These are phyloP conservation scores for Penicillium riverlandense DNA, from an alignment of 495 filamentous ascomycete genomes.

Conservation along the genomic window DNA sequence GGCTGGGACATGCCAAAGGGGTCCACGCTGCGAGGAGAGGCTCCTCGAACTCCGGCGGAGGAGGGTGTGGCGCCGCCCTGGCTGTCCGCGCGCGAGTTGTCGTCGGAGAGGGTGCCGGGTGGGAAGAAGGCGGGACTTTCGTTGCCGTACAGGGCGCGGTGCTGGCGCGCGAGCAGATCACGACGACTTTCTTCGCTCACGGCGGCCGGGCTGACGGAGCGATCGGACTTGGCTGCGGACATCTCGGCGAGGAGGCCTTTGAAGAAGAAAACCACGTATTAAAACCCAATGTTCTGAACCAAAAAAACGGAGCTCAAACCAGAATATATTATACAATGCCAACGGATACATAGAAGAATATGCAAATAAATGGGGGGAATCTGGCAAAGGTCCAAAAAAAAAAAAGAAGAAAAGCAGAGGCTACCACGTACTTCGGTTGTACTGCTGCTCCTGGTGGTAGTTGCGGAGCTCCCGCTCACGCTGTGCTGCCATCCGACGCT, in stretches of 20 bases:
- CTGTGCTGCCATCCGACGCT: slow-evolving; percentile 96
- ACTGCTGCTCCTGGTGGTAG: slow-evolving; percentile 99
- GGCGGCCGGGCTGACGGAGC: slow-evolving; percentile 80
- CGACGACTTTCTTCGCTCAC: slow-evolving; percentile 96
- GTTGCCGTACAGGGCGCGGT: slow-evolving; percentile 81
- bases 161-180: slow-evolving; percentile 91
- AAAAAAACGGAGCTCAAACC: slow-evolving; percentile 13
- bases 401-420: slow-evolving; percentile 23
- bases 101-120: slow-evolving; percentile 54
- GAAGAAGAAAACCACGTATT: slow-evolving; percentile 38
- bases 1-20: slow-evolving; percentile 47
- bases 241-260: slow-evolving; percentile 78
- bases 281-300: slow-evolving; percentile 39
- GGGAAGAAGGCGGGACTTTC: slow-evolving; percentile 57
- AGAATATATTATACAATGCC: slow-evolving; percentile 46
- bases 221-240: slow-evolving; percentile 77
- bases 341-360: slow-evolving; percentile 33
- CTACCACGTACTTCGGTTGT: slow-evolving; percentile 87
- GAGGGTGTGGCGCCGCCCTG: slow-evolving; percentile 50
- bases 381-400: slow-evolving; percentile 13
- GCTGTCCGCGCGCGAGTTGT: slow-evolving; percentile 52
- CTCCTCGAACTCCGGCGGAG: slow-evolving; percentile 43
- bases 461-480: slow-evolving; percentile 98
- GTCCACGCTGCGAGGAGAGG: slow-evolving; percentile 59
- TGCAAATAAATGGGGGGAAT: slow-evolving; percentile 16